Evolutionary conservation across 2,329 filamentous ascomycete species (phyloP).

Genomic region (Herpomyces periplanetae): DNA sequence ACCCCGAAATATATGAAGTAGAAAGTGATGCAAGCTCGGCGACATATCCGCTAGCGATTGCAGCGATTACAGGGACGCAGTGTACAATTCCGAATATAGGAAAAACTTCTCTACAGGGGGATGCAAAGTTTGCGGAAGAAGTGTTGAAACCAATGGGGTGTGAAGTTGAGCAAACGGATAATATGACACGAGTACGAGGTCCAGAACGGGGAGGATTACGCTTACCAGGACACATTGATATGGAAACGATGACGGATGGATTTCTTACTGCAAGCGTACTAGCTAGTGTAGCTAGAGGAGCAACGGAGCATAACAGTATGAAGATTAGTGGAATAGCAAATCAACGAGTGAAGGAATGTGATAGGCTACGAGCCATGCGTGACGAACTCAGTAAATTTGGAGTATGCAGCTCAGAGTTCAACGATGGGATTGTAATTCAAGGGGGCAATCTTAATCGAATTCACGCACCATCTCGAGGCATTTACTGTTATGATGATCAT

Average conservation of each 20-base stretch:
- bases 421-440: slow-evolving; percentile 58
- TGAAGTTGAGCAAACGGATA: slow-evolving; percentile 38
- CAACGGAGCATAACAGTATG: slow-evolving; percentile 19
- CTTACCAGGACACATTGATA: slow-evolving; percentile 47
- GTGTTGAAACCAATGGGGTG: slow-evolving; percentile 81
- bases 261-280: slow-evolving; percentile 82
- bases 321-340: slow-evolving; percentile 81
- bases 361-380: slow-evolving; percentile 79
- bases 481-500: slow-evolving; percentile 89
- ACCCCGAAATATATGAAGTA: slow-evolving; percentile 48
- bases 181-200: slow-evolving; percentile 67
- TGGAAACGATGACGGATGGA: slow-evolving; percentile 97
- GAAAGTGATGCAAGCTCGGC: slow-evolving; percentile 94
- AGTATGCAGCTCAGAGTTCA: slow-evolving; percentile 43
- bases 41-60: slow-evolving; percentile 71
- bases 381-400: slow-evolving; percentile 79
- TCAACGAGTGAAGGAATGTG: slow-evolving; percentile 90
- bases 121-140: slow-evolving; percentile 68
- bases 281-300: slow-evolving; percentile 46
- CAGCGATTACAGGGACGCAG: slow-evolving; percentile 73
- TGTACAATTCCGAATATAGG: slow-evolving; percentile 93
- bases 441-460: slow-evolving; percentile 14
- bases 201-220: slow-evolving; percentile 31
- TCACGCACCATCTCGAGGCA: slow-evolving; percentile 18
- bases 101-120: slow-evolving; percentile 57